These are phyloP conservation scores for Zopfochytrium polystomum DNA, from an alignment of 371 early-diverging fungal genomes.

Conservation along the genomic window DNA sequence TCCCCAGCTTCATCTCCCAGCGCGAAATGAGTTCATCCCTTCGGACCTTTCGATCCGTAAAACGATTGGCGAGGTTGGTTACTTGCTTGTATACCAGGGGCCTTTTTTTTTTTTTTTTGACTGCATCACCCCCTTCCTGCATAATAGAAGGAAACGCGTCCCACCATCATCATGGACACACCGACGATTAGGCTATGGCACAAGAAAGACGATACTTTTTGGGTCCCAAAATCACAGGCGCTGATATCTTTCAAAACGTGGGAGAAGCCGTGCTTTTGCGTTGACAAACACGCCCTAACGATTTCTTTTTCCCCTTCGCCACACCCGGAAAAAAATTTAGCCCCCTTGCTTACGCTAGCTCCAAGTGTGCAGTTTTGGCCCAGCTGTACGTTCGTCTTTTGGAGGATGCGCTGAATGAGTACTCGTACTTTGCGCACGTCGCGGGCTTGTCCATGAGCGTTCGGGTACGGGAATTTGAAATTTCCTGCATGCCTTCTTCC, in stretches of 20 bases:
- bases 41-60: slow-evolving; percentile 39
- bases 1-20: slow-evolving; percentile 67
- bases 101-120: neutral
- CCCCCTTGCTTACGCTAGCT: slow-evolving; percentile 44
- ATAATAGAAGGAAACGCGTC: slow-evolving; percentile 26
- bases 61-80: slow-evolving; percentile 6
- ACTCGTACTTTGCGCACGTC: slow-evolving; percentile 82
- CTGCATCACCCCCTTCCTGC: neutral
- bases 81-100: neutral
- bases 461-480: no score
- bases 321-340: slow-evolving; percentile 12
- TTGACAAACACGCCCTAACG: neutral
- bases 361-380: slow-evolving; percentile 49
- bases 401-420: slow-evolving; percentile 77
- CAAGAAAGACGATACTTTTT: slow-evolving; percentile 89
- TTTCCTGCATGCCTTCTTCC: slow-evolving; percentile 45
- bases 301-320: slow-evolving; percentile 1
- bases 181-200: slow-evolving; percentile 78
- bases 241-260: slow-evolving; percentile 50
- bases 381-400: slow-evolving; percentile 72
- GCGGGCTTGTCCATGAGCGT: slow-evolving; percentile 79
- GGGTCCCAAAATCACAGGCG: slow-evolving; percentile 71
- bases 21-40: slow-evolving; percentile 81
- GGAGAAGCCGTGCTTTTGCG: slow-evolving; percentile 1
- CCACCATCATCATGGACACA: slow-evolving; percentile 62